Conservation (phyloP, 2,329 filamentous ascomycete genomes). For the Fusarium pilosicola region DNA sequence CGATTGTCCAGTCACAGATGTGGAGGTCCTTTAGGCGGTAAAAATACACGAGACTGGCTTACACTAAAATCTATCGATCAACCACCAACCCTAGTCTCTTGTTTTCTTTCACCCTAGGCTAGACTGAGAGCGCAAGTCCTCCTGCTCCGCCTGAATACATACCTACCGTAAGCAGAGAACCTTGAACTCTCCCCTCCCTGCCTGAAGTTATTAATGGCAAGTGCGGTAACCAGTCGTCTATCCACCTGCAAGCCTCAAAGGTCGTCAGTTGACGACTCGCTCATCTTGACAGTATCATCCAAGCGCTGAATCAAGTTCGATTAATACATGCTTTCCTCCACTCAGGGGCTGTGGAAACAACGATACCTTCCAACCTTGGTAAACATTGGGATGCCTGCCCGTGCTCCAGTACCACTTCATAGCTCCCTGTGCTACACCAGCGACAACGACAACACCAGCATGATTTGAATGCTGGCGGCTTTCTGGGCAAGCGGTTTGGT, state of each 20-base stretch:
- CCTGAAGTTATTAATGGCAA: not conserved
- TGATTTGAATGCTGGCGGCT: conserved; percentile 12
- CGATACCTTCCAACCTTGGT: conserved; percentile 21
- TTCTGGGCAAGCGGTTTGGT: conserved; percentile 7
- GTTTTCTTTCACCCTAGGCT: not conserved
- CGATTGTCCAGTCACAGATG: not conserved
- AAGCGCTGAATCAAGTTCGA: conserved; percentile 12
- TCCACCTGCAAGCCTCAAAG: conserved; percentile 5
- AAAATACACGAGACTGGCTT: not conserved
- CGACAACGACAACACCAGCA: conserved; percentile 2
- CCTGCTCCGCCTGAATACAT: conserved; percentile 4
- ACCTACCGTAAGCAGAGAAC: not conserved
- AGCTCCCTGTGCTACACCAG: conserved; percentile 6
- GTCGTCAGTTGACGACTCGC: conserved; percentile 7
- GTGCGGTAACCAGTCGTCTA: conserved; percentile 9
- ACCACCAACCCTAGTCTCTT: not conserved
- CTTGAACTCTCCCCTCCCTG: not conserved
- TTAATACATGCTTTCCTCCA: conserved; percentile 16
- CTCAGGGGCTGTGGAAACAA: conserved; percentile 20
- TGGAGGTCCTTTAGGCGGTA: not conserved
- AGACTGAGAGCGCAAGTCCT: not conserved
- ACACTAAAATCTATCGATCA: not conserved
- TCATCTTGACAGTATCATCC: conserved; percentile 9
- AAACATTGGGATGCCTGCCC: conserved; percentile 5
- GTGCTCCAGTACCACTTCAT: conserved; percentile 1